Evolutionary conservation across 495 filamentous ascomycete species (phyloP), one percentile per base, ranked within the genome.

Genomic region (Tuber microsphaerosporum): DNA sequence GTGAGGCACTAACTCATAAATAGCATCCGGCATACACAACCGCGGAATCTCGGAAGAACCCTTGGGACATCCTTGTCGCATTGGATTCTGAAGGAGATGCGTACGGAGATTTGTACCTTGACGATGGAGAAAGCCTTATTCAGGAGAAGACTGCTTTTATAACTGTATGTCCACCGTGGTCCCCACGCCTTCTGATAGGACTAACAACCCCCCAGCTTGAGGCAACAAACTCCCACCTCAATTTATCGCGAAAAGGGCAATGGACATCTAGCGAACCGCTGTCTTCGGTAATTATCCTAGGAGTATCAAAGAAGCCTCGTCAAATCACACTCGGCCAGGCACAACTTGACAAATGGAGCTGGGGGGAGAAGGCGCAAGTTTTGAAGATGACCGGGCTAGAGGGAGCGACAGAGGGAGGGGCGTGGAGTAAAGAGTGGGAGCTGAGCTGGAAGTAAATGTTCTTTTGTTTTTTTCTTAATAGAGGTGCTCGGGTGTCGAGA

Each of bases 121-220:
- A 95, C 79, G 93, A 97, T 82, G 93, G 93, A 0, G 90, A 91
- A 84, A 93, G 90, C 73, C 69, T 94, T 48, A 77, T 77, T 46
- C 92, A 88, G 0, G 84, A 86, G 34, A 84, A 86, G 1, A 91
- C 88, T 17, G 85, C 88, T 14, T 87, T 85, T 80, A 88, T 93
- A 69, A 78, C 86, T 75, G 87, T 89, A 78, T 82, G 84, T 84
- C 43, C 69, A 41, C n/a, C 1, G 9, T 16, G 4, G 9, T 6
- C 12, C 56, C 3, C 31, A 12, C 2, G 26, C 14, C 1, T 1
- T 31, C 34, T 31, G 8, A 34, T 34, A 34, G 26, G 5, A 5
- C 56, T 65, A 34, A 65, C 26, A 34, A 70, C 48, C 41, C 48
- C 39, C 34, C 43, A 42, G 71, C 17, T 42, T 22, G 12, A 71